These are phyloP conservation scores for Barbarea vulgaris DNA, from an alignment of 345 rosid species.

Conservation along the genomic window DNA sequence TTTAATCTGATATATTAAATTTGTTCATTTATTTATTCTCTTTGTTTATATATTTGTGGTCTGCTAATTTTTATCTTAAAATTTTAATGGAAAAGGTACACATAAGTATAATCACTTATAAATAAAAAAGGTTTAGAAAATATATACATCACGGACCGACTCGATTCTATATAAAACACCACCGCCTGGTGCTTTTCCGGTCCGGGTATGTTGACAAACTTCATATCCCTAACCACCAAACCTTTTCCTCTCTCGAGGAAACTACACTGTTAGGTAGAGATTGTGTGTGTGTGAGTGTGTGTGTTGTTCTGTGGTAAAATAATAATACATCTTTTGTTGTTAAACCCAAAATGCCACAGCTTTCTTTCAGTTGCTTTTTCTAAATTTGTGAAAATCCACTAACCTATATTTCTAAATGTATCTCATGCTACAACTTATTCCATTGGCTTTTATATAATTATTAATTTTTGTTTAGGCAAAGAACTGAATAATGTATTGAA, in stretches of 20 bases:
- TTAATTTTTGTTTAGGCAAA: neutral
- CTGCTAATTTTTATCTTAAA: no score
- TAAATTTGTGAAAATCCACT: neutral
- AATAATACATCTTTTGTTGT: neutral
- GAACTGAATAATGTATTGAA: neutral
- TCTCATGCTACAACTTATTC: neutral
- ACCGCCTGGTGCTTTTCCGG: slow-evolving; percentile 75
- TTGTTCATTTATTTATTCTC: no score
- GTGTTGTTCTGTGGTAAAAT: neutral
- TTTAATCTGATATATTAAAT: no score
- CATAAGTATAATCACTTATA: no score
- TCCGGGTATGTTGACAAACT: slow-evolving; percentile 65
- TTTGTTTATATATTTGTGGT: no score
- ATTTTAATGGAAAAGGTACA: no score
- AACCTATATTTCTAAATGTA: neutral
- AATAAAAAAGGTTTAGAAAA: neutral
- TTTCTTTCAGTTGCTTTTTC: neutral
- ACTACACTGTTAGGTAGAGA: neutral
- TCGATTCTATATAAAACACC: slow-evolving; percentile 68
- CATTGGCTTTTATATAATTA: neutral
- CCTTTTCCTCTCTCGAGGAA: slow-evolving; percentile 39
- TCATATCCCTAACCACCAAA: slow-evolving; percentile 56
- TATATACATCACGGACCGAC: slow-evolving; percentile 48
- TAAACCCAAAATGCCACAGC: neutral
- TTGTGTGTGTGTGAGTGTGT: neutral